phyloP scores from a whole-genome alignment of 441 rosid species.

The Hura crepitans region DNA sequence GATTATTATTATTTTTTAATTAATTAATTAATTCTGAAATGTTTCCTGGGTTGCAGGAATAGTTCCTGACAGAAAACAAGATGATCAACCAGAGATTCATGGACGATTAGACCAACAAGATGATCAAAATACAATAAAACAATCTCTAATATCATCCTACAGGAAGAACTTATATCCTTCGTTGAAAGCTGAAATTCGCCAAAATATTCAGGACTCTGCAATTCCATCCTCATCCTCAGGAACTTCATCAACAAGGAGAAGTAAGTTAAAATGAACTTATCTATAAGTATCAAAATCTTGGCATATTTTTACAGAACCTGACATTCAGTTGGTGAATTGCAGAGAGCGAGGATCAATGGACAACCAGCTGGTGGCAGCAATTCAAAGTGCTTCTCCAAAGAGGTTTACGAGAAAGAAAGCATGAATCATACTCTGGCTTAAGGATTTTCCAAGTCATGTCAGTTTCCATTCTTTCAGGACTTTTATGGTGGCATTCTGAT shows the following conservation, averaged over 20 bases:
- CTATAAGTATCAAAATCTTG: too few species aligned
- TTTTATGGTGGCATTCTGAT: slow-evolving; percentile 75
- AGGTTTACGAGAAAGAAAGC: slow-evolving; percentile 71
- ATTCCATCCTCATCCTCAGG: slow-evolving; percentile 25
- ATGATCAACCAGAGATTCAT: slow-evolving; percentile 46
- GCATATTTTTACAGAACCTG: too few species aligned
- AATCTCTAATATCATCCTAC: slow-evolving; percentile 53
- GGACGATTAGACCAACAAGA: slow-evolving; percentile 49
- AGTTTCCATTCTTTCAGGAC: slow-evolving; percentile 71
- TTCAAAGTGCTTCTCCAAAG: slow-evolving; percentile 60
- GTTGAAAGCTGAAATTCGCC: slow-evolving; percentile 50
- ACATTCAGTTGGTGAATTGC: slow-evolving; percentile 2
- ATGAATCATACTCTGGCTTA: slow-evolving; percentile 72
- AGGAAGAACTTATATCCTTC: slow-evolving; percentile 51
- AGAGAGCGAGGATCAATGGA: slow-evolving; percentile 55
- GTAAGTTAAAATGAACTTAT: slow-evolving; percentile 35
- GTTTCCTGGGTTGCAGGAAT: slow-evolving; percentile 45
- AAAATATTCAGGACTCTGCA: slow-evolving; percentile 29
- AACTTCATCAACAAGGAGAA: slow-evolving; percentile 30
- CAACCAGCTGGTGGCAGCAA: slow-evolving; percentile 74
- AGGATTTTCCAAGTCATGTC: slow-evolving; percentile 79
- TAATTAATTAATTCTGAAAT: background rate
- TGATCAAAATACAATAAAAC: slow-evolving; percentile 61
- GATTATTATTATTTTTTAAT: background rate
- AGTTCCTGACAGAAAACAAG: slow-evolving; percentile 50